phyloP scores from a whole-genome alignment of 2,329 filamentous ascomycete species.

The Cercospora brassicicola region DNA sequence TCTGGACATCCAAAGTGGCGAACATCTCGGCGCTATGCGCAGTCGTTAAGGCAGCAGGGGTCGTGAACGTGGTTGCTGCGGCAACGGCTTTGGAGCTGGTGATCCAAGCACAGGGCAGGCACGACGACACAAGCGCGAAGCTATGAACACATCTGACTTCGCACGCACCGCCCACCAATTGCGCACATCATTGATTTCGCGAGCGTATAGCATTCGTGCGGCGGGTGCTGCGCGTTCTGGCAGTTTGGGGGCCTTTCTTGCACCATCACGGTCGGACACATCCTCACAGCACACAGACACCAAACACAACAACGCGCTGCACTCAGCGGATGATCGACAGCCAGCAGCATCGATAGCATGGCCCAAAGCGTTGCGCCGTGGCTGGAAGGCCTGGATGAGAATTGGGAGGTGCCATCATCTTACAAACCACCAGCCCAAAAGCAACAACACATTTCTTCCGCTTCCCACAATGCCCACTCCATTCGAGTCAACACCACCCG shows the following conservation, averaged over 20 bases:
- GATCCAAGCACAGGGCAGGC: conserved; percentile 2
- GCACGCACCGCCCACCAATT: conserved; percentile 4
- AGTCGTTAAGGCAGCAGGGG: conserved; percentile 9
- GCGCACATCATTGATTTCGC: conserved; percentile 2
- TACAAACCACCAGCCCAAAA: conserved; percentile 4
- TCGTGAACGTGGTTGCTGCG: conserved; percentile 1
- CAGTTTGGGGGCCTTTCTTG: neutral
- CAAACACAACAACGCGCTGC: conserved; percentile 25
- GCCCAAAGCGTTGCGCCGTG: conserved; percentile 59
- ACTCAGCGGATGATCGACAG: conserved; percentile 19
- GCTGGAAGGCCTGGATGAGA: conserved; percentile 76
- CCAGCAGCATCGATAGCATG: conserved; percentile 22
- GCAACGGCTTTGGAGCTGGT: neutral
- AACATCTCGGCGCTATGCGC: neutral
- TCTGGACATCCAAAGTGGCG: neutral
- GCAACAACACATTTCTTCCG: conserved; percentile 26
- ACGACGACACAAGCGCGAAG: conserved; percentile 3
- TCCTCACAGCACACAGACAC: neutral
- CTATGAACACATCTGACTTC: conserved; percentile 3
- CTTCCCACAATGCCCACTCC: conserved; percentile 33
- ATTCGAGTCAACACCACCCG: conserved; percentile 39
- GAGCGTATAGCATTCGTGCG: neutral
- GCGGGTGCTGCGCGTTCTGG: neutral
- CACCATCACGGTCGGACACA: neutral
- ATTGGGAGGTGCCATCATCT: conserved; percentile 29